These are phyloP conservation scores for Yarrowia sp. DNA, from an alignment of 805 yeast genomes.

Conservation along the genomic window DNA sequence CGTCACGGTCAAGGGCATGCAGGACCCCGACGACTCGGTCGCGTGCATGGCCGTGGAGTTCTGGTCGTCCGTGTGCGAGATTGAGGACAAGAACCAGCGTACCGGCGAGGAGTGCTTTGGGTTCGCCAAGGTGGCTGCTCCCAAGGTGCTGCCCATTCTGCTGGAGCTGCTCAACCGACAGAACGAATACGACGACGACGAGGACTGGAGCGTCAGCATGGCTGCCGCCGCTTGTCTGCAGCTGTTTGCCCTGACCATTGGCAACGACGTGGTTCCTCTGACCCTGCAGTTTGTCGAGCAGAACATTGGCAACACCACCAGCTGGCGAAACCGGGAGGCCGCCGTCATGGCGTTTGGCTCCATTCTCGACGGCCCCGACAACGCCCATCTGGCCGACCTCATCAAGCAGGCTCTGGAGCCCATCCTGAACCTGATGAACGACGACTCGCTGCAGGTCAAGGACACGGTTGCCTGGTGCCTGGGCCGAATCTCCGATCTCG, in stretches of 20 bases:
- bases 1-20: conserved; percentile 88
- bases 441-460: conserved; percentile 80
- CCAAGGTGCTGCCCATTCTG: conserved; percentile 86
- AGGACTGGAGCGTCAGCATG: conserved; percentile 97
- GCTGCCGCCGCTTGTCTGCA: conserved; percentile 98
- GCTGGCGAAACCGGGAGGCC: conserved; percentile 92
- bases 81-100: conserved; percentile 62
- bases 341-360: conserved; percentile 99
- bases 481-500: conserved; percentile 92
- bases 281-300: conserved; percentile 83
- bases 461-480: conserved; percentile 99
- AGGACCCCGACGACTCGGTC: conserved; percentile 79
- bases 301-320: conserved; percentile 60
- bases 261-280: conserved; percentile 83
- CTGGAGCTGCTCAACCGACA: conserved; percentile 81
- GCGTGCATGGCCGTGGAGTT: conserved; percentile 99
- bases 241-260: conserved; percentile 89
- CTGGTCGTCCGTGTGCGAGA: conserved; percentile 99
- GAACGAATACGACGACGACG: conserved; percentile 87
- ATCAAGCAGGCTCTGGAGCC: conserved; percentile 86
- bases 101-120: conserved; percentile 60
- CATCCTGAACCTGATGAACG: conserved; percentile 74
- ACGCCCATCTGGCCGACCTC: conserved; percentile 66
- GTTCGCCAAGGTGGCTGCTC: conserved; percentile 84
- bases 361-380: conserved; percentile 91